Base-by-base conservation (phyloP, 2,329 filamentous ascomycete species). In the Xylaria arbuscula region DNA sequence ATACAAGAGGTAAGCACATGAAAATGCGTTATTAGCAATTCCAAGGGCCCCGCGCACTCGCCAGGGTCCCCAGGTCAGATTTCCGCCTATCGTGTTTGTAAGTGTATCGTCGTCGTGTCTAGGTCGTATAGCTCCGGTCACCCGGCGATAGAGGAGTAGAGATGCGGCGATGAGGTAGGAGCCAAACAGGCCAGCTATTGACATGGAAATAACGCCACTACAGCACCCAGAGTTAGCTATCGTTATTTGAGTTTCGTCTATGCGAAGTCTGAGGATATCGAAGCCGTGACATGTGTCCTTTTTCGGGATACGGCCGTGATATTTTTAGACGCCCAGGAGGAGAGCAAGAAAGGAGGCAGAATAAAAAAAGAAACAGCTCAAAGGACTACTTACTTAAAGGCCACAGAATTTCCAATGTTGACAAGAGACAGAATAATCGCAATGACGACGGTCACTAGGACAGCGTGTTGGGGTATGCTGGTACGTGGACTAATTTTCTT, bases 41-140 rank as follows among this genome's bases (percentile, higher is more conserved):
- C 73, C 72, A 5, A 74, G 54, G 2, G n/a, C 36, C 10, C 72
- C 72, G 11, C 22, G 69, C 10, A 74, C 58, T 11, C 72, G 63
- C 73, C 73, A 75, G 9, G 73, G 73, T 0, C 73, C 73, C 73
- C 73, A 75, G 0, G 70, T 71, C 36, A 72, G 48, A 32, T 54
- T 66, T 15, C 42, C 64, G 4, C 63, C 71, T 2, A 64, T 70
- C 10, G 73, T 72, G 36, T 72, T 74, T 8, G 70, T 72, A 17
- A 73, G 56, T 10, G 51, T 40, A 24, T 70, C 71, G 22, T 70
- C 67, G 32, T 70, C 68, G 6, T 67, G 55, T n/a, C 48, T 56
- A 4, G 24, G 5, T n/a, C 57, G 63, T 50, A 75, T 75, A 1
- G 66, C 70, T 2, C 73, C 72, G 1, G 69, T 70, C 6, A 74